Evolutionary conservation across 345 rosid species (phyloP), one percentile per base, ranked within the genome.

Genomic region (Eucalyptus virginea): DNA sequence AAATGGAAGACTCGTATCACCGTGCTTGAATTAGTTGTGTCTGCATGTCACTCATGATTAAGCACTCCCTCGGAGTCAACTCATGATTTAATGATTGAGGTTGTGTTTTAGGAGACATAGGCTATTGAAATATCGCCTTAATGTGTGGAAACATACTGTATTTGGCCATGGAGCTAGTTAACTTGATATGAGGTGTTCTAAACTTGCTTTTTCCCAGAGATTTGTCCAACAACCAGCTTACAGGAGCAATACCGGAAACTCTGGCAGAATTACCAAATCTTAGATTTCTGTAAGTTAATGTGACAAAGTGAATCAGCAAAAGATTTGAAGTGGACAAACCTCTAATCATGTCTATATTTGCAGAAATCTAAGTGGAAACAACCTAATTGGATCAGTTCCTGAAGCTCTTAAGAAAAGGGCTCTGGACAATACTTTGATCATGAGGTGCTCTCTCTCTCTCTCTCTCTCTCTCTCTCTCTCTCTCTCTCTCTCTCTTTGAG

Each of bases 141-240:
- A 58, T 58, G 67, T 60, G 67, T 5, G 67, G 32, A 60, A 58
- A 26, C 16, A 60, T 60, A 11, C 4, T 60, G 16, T 32, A 11
- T 60, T 58, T 58, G 67, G 67, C 67, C 5, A 58, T 58, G 67
- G n/a, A 58, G 67, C 8, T 58, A 1, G 14, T 58, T 26, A 58
- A 60, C 67, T 6, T 60, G 67, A 60, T 26, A 11, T 60, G 11
- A 5, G 67, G 4, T 58, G 7, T 6, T 60, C 67, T 60, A 60
- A 60, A 60, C 67, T 60, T 60, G 16, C 9, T 42, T 2, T 24
- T 45, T 60, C 32, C 4, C 93, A 95, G 97, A 92, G 97, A 96
- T 89, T 91, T 95, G 60, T 96, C 98, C 6, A 88, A 92, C 60
- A 96, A 94, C 80, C 90, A 54, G 47, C 90, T 96, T 86, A 88